These are phyloP conservation scores for Skeletonema grethae DNA, from an alignment of 108 stramenopile genomes.

Conservation along the genomic window DNA sequence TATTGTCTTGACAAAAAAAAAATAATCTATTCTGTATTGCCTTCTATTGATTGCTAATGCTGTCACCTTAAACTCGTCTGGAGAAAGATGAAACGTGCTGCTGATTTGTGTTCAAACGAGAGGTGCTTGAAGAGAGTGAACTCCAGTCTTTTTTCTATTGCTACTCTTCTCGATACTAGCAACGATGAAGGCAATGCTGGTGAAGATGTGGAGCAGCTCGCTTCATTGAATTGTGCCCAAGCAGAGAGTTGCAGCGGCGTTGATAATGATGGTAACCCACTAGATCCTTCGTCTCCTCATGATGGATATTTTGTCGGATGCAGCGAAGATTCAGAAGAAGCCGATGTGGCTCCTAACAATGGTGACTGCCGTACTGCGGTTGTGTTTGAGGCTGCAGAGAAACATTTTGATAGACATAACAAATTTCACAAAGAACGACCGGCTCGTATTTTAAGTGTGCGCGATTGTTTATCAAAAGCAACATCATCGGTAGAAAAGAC, in stretches of 20 bases:
- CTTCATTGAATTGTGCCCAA: neutral
- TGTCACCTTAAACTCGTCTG: too few relatives aligned
- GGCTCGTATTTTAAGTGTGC: constrained; percentile 28
- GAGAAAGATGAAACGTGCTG: constrained; percentile 1
- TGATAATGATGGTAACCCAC: too few relatives aligned
- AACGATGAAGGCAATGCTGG: constrained; percentile 7
- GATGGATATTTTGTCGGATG: neutral
- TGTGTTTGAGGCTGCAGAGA: constrained; percentile 39
- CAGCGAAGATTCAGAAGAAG: neutral
- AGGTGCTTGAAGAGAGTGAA: constrained; percentile 32
- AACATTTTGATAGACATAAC: constrained; percentile 52
- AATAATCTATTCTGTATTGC: too few relatives aligned
- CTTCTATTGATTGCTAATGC: too few relatives aligned
- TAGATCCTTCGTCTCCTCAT: too few relatives aligned
- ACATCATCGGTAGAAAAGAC: constrained; percentile 5
- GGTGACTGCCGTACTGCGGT: constrained; percentile 39
- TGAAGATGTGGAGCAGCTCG: neutral
- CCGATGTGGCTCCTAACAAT: neutral
- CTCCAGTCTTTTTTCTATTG: constrained; percentile 43
- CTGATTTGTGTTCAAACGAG: neutral
- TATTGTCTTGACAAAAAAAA: too few relatives aligned
- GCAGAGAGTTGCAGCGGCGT: too few relatives aligned
- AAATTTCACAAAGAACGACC: constrained; percentile 54
- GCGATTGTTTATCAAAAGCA: constrained; percentile 33
- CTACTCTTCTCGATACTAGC: constrained; percentile 36